These are phyloP conservation scores for Chlorella sorokiniana DNA, from an alignment of 139 green algal genomes.

Conservation along the genomic window DNA sequence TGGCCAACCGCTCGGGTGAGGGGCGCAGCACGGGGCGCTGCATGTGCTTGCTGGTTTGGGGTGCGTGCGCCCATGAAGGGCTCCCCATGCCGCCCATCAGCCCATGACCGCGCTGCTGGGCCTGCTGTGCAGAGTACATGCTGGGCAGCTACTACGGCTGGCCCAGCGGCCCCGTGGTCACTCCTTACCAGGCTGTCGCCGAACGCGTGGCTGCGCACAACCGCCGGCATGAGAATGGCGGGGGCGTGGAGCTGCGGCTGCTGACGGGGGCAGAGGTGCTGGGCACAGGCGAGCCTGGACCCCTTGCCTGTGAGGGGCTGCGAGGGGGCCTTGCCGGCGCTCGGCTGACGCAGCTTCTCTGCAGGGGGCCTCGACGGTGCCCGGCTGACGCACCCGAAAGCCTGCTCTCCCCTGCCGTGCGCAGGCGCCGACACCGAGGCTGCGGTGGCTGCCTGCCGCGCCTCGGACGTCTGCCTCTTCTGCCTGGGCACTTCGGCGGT, in stretches of 20 bases:
- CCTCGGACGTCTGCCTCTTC: slow-evolving; percentile 37
- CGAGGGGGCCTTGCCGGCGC: neutral
- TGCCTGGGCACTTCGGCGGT: slow-evolving; percentile 28
- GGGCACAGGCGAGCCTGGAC: neutral
- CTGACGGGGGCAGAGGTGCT: slow-evolving; percentile 12
- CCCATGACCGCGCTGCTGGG: neutral
- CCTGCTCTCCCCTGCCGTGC: neutral
- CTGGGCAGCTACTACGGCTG: slow-evolving; percentile 50
- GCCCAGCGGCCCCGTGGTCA: slow-evolving; percentile 13
- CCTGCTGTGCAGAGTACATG: slow-evolving; percentile 15
- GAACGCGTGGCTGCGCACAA: neutral
- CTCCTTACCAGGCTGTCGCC: slow-evolving; percentile 27
- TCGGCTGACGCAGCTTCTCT: neutral
- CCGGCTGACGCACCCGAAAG: neutral
- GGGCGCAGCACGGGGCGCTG: too few species aligned
- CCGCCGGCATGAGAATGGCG: neutral
- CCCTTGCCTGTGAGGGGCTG: neutral
- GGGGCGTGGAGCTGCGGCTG: neutral
- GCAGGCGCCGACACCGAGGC: neutral
- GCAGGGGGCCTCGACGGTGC: neutral
- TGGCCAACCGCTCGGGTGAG: slow-evolving; percentile 8
- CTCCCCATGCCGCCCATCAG: neutral
- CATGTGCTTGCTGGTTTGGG: neutral
- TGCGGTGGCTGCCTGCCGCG: slow-evolving; percentile 13
- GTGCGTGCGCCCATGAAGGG: neutral